These are phyloP conservation scores for Asterella californica DNA, from an alignment of 225 moss, liverwort and hornwort genomes.

Conservation along the genomic window DNA sequence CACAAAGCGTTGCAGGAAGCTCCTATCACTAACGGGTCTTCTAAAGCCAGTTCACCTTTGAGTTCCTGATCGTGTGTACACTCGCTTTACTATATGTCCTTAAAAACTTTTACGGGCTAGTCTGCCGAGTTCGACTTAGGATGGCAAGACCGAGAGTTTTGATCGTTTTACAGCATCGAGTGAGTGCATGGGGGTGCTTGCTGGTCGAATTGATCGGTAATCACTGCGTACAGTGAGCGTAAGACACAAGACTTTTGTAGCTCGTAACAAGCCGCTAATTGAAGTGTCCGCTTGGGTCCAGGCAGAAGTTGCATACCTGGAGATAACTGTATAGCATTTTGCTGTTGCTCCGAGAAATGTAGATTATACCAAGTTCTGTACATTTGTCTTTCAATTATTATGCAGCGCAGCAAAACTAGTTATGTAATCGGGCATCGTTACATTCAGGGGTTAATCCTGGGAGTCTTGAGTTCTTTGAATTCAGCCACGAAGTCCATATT, in stretches of 20 bases:
- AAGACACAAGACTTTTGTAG: neutral
- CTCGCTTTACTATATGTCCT: neutral
- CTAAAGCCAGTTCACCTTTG: neutral
- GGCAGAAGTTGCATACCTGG: neutral
- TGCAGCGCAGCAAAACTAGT: neutral
- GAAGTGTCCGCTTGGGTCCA: neutral
- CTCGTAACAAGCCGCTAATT: neutral
- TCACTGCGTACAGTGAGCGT: neutral
- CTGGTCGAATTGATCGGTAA: neutral
- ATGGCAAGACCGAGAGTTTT: slow-evolving; percentile 1
- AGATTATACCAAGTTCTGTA: slow-evolving; percentile 20
- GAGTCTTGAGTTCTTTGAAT: neutral
- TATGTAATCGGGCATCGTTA: neutral
- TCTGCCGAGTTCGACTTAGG: neutral
- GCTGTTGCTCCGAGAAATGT: neutral
- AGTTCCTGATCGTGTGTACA: neutral
- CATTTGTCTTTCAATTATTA: slow-evolving; percentile 15
- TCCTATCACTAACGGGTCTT: slow-evolving; percentile 13
- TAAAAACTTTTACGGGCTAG: neutral
- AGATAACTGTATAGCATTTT: neutral
- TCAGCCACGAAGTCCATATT: neutral
- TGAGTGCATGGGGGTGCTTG: neutral
- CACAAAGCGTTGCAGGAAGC: slow-evolving; percentile 59
- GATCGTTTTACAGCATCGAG: neutral
- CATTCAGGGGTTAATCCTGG: neutral